Evolutionary conservation across 164 flowering plant genomes (phyloP).

Genomic region (Piper longum): DNA sequence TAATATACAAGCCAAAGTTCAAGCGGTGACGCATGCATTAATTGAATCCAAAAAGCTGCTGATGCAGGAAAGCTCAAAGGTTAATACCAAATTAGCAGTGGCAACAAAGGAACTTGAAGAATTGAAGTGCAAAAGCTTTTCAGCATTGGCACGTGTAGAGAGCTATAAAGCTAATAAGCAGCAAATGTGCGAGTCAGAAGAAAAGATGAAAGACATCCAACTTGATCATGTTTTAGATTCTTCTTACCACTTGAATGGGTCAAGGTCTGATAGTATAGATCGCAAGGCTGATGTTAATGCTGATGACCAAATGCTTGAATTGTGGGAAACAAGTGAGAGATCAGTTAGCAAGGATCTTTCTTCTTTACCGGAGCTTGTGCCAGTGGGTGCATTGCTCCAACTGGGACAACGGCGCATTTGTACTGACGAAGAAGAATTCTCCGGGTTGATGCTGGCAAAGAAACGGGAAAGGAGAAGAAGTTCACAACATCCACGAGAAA

Average conservation of each 20-base stretch:
- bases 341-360: conserved; percentile 8
- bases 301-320: conserved; percentile 55
- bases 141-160: conserved; percentile 1
- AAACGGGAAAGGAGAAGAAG: conserved; percentile 41
- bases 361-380: conserved; percentile 5
- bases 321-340: conserved; percentile 54
- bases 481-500: conserved; percentile 23
- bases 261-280: conserved; percentile 5
- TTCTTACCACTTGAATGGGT: conserved; percentile 14
- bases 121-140: conserved; percentile 14
- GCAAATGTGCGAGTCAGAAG: conserved; percentile 18
- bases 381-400: conserved; percentile 8
- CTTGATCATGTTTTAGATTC: conserved; percentile 55
- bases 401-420: conserved; percentile 10
- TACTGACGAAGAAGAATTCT: conserved; percentile 21
- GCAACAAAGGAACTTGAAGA: conserved; percentile 22
- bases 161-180: conserved; percentile 8
- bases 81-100: conserved; percentile 17
- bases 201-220: conserved; percentile 64
- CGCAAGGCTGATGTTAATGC: conserved; percentile 16
- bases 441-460: conserved; percentile 61
- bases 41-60: conserved; percentile 25
- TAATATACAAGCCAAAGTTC: conserved; percentile 35
- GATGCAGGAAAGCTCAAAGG: conserved; percentile 13
- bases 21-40: conserved; percentile 42